These are phyloP conservation scores for Mycena chlorophos DNA, from an alignment of 768 basidiomycete genomes.

Conservation along the genomic window DNA sequence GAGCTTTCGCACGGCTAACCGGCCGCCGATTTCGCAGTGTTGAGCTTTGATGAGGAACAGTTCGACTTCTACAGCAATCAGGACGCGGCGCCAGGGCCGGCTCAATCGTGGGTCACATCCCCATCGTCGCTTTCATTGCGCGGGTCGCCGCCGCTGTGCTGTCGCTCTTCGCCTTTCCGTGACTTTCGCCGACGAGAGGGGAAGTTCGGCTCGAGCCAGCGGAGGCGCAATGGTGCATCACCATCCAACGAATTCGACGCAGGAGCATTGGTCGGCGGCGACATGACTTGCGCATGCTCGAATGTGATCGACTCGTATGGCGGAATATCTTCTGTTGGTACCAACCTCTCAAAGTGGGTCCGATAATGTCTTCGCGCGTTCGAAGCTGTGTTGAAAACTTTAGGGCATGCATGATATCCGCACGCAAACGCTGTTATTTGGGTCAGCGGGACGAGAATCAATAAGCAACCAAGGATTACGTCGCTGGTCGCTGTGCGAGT, in stretches of 20 bases:
- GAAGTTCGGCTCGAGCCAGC: not conserved
- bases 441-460: no score
- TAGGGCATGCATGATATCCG: conserved; percentile 49
- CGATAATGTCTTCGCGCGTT: not conserved
- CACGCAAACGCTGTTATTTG: conserved; percentile 33
- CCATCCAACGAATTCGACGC: not conserved
- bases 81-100: not conserved
- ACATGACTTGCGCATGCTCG: not conserved
- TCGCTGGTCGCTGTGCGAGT: not conserved
- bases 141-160: not conserved
- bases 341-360: not conserved
- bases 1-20: no score
- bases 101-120: not conserved
- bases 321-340: no score
- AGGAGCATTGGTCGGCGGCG: not conserved
- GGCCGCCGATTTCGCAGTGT: no score
- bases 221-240: not conserved
- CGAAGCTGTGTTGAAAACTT: conserved; percentile 59
- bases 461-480: not conserved
- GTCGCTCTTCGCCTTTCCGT: not conserved
- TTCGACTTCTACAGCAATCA: no score
- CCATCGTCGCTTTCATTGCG: not conserved
- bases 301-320: not conserved
- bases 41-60: no score
- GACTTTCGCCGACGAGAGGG: not conserved